These are phyloP conservation scores for Cyanidioschyzon merolae DNA, from an alignment of 23 red algal genomes.

Conservation along the genomic window DNA sequence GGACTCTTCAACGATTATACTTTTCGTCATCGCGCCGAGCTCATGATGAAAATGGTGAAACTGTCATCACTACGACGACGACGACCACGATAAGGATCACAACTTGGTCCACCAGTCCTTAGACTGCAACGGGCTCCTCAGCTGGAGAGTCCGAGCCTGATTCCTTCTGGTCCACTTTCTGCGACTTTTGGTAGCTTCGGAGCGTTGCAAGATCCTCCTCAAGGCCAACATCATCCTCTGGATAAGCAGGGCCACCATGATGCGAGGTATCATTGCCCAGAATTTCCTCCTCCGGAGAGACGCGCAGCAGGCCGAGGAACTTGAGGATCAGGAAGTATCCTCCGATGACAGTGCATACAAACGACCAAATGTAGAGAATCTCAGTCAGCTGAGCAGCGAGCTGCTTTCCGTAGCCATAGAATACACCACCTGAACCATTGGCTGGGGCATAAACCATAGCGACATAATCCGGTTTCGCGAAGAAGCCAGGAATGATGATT, in stretches of 20 bases:
- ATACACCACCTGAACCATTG: slow-evolving; percentile 30
- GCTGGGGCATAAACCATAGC: slow-evolving; percentile 36
- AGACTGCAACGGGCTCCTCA: background rate
- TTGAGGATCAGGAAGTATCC: slow-evolving; percentile 54
- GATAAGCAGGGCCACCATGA: slow-evolving; percentile 84
- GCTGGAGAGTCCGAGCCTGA: slow-evolving; percentile 8
- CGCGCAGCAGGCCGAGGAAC: slow-evolving; percentile 46
- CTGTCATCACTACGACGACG: too few species aligned
- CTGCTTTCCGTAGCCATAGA: slow-evolving; percentile 51
- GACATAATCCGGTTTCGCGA: slow-evolving; percentile 30
- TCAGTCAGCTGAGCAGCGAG: slow-evolving; percentile 49
- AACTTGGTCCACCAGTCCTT: too few species aligned
- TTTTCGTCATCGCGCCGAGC: too few species aligned
- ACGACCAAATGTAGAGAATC: slow-evolving; percentile 43
- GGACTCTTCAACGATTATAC: too few species aligned
- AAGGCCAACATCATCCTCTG: slow-evolving; percentile 21
- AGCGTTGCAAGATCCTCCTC: slow-evolving; percentile 7
- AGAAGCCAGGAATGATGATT: slow-evolving; percentile 43
- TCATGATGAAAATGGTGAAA: too few species aligned
- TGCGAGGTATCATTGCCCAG: slow-evolving; percentile 82
- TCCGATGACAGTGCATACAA: slow-evolving; percentile 31
- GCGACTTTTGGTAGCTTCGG: background rate
- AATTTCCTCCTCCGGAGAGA: slow-evolving; percentile 63
- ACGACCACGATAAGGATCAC: too few species aligned
- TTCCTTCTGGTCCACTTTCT: background rate